These are phyloP conservation scores for Penicillium vulpinum DNA, from an alignment of 2,329 filamentous ascomycete species.

Conservation along the genomic window DNA sequence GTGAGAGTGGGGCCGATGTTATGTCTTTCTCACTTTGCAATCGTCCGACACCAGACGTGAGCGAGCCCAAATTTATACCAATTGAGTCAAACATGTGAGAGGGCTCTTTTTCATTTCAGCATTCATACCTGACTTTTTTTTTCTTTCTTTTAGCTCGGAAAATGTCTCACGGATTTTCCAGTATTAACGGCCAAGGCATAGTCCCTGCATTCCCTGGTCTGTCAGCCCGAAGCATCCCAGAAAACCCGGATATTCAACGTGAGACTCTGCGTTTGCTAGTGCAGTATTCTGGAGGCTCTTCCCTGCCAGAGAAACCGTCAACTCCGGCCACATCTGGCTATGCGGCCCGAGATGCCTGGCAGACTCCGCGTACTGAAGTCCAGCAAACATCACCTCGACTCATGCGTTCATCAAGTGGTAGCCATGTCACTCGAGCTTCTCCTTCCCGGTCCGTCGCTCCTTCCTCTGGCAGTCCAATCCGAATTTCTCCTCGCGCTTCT, in stretches of 20 bases:
- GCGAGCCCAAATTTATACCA: not conserved
- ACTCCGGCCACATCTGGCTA: not conserved
- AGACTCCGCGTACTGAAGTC: not conserved
- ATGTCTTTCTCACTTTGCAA: constrained; percentile 6
- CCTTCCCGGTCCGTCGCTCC: not conserved
- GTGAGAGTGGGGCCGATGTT: constrained; percentile 1
- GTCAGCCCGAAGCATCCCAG: constrained; percentile 1
- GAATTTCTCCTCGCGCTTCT: not conserved
- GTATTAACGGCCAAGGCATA: not conserved
- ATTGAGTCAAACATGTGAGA: not conserved
- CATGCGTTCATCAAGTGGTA: not conserved
- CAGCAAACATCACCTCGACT: not conserved
- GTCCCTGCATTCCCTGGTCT: constrained; percentile 4
- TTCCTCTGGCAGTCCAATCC: not conserved
- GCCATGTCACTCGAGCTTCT: not conserved
- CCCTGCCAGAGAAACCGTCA: not conserved
- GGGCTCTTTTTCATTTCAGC: not conserved
- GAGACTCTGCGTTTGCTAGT: constrained; percentile 1
- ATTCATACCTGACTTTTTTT: not conserved
- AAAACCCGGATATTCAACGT: constrained; percentile 2
- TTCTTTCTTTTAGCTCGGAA: not conserved
- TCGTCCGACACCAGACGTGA: constrained; percentile 5
- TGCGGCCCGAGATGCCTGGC: not conserved
- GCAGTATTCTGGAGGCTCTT: constrained; percentile 1
- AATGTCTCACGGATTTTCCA: not conserved